Conservation (phyloP, 2,329 filamentous ascomycete species). For the Monosporascus cannonballus region DNA sequence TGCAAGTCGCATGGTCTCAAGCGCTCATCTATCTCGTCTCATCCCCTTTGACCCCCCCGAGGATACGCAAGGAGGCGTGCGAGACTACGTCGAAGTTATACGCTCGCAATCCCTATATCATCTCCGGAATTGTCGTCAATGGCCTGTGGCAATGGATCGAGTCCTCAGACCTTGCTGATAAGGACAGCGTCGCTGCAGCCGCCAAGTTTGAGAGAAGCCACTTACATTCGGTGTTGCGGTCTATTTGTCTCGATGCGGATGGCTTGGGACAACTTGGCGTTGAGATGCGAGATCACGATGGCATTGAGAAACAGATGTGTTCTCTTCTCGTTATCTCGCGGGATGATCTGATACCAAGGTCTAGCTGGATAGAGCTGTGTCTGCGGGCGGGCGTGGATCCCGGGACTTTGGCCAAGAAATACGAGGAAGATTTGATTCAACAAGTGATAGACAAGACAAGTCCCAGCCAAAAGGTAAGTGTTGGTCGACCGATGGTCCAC, state of each 20-base stretch:
- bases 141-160: slow-evolving; percentile 79
- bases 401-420: slow-evolving; percentile 63
- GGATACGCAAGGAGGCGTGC: slow-evolving; percentile 57
- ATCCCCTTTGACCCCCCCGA: slow-evolving; percentile 53
- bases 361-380: slow-evolving; percentile 86
- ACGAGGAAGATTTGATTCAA: slow-evolving; percentile 58
- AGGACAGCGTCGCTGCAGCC: slow-evolving; percentile 64
- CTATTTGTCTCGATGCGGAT: slow-evolving; percentile 57
- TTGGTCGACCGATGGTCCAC: not conserved
- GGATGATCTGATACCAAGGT: slow-evolving; percentile 67
- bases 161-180: slow-evolving; percentile 62
- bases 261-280: slow-evolving; percentile 38
- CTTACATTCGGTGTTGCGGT: slow-evolving; percentile 54
- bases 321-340: slow-evolving; percentile 73
- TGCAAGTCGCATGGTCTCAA: slow-evolving; percentile 73
- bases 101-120: slow-evolving; percentile 45
- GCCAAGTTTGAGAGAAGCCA: slow-evolving; percentile 60
- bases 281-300: slow-evolving; percentile 34
- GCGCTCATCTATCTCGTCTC: slow-evolving; percentile 75
- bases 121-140: slow-evolving; percentile 58
- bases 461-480: slow-evolving; percentile 26
- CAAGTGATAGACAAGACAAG: slow-evolving; percentile 59
- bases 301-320: slow-evolving; percentile 65
- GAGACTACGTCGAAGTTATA: slow-evolving; percentile 61
- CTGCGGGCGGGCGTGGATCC: slow-evolving; percentile 77